Conservation (phyloP, 2,329 filamentous ascomycete genomes). For the Dactylellina haptotyla region DNA sequence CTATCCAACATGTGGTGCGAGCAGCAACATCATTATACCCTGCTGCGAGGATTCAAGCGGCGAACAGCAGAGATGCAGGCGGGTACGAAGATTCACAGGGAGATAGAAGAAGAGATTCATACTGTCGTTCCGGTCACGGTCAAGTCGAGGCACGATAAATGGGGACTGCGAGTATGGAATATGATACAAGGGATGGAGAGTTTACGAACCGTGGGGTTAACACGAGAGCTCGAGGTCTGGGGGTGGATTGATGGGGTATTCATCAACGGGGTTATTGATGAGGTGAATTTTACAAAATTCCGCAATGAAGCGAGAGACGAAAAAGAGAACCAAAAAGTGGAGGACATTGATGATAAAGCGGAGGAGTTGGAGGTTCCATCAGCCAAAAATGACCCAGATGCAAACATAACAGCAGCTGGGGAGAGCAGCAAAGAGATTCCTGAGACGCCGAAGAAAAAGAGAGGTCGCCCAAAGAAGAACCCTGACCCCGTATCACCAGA, state of each 20-base stretch:
- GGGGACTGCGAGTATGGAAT: slow-evolving; percentile 89
- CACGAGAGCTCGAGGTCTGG: slow-evolving; percentile 84
- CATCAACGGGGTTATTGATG: slow-evolving; percentile 89
- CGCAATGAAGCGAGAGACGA: slow-evolving; percentile 58
- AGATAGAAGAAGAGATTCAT: slow-evolving; percentile 86
- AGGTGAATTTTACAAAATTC: slow-evolving; percentile 77
- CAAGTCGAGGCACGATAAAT: slow-evolving; percentile 76
- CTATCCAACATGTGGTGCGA: slow-evolving; percentile 95
- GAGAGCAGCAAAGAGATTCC: neutral
- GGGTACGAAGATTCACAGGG: slow-evolving; percentile 81
- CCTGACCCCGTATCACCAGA: slow-evolving; percentile 4
- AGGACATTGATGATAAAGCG: slow-evolving; percentile 1
- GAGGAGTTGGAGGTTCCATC: slow-evolving; percentile 24
- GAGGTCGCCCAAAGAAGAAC: slow-evolving; percentile 42
- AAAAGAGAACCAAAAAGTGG: slow-evolving; percentile 10
- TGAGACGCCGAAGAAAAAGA: slow-evolving; percentile 45
- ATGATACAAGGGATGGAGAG: slow-evolving; percentile 84
- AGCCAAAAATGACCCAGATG: slow-evolving; percentile 25
- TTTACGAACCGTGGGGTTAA: slow-evolving; percentile 75
- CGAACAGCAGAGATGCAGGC: slow-evolving; percentile 83
- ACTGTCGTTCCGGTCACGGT: slow-evolving; percentile 77
- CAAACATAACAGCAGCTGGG: slow-evolving; percentile 13
- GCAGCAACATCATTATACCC: slow-evolving; percentile 87
- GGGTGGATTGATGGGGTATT: slow-evolving; percentile 82
- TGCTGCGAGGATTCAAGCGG: slow-evolving; percentile 79